phyloP scores from a whole-genome alignment of 176 grass and related monocot genomes.

The Oryza officinalis region DNA sequence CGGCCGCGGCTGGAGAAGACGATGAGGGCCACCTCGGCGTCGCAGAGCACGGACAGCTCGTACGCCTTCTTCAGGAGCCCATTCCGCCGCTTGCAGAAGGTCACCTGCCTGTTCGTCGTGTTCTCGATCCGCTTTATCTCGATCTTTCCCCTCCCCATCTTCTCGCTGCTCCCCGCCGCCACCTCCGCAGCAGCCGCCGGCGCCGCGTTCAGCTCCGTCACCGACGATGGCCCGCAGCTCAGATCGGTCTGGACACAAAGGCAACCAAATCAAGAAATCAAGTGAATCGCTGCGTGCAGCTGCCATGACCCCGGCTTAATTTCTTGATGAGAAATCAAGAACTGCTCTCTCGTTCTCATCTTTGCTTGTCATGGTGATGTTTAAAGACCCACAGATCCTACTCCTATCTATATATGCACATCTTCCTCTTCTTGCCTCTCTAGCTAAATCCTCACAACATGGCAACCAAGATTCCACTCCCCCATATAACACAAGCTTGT shows the following conservation, averaged over 20 bases:
- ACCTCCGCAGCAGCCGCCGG: constrained; percentile 4
- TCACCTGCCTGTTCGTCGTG: constrained; percentile 76
- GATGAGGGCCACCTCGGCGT: constrained; percentile 72
- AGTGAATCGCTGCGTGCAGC: neutral
- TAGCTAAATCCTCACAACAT: constrained; percentile 36
- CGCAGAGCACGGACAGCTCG: constrained; percentile 79
- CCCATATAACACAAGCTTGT: constrained; percentile 3
- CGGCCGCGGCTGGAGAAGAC: constrained; percentile 86
- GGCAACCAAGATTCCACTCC: constrained; percentile 36
- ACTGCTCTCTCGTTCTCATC: constrained; percentile 31
- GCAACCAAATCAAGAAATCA: constrained; percentile 1
- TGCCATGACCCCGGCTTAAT: neutral
- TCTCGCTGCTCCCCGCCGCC: constrained; percentile 36
- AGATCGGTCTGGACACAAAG: constrained; percentile 33
- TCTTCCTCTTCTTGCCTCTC: constrained; percentile 34
- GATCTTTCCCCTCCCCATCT: constrained; percentile 68
- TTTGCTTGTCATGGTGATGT: constrained; percentile 17
- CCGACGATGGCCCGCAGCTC: constrained; percentile 28
- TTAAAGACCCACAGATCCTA: constrained; percentile 25
- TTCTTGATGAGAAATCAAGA: neutral
- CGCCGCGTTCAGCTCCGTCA: neutral
- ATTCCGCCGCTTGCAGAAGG: constrained; percentile 90
- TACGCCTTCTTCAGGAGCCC: constrained; percentile 86
- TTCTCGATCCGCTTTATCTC: constrained; percentile 92
- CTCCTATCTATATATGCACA: neutral